Percentiles rank a stretch among this genome's conserved stretches.
These are phyloP conservation scores for Penicillium sumatraense DNA, from an alignment of 2,329 filamentous ascomycete genomes.

Conservation along the genomic window DNA sequence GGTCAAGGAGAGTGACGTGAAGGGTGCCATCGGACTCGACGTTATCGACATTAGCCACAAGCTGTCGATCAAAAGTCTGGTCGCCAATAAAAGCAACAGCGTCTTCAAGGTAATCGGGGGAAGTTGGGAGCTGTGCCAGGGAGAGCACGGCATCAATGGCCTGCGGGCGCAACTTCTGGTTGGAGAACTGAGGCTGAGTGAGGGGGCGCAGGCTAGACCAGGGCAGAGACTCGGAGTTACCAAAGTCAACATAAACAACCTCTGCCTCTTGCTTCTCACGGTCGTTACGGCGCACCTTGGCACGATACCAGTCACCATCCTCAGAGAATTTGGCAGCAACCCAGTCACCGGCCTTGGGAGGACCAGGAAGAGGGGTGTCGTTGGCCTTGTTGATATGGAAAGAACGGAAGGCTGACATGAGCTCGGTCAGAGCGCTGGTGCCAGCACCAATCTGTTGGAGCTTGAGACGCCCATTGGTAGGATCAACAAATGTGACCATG, in stretches of 20 bases:
- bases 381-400: conserved; percentile 89
- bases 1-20: conserved; percentile 87
- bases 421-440: conserved; percentile 78
- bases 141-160: conserved; percentile 85
- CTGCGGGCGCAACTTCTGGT: conserved; percentile 82
- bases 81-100: conserved; percentile 76
- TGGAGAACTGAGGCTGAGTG: conserved; percentile 75
- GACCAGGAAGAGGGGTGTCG: conserved; percentile 70
- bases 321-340: conserved; percentile 90
- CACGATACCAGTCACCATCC: conserved; percentile 94
- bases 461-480: conserved; percentile 77
- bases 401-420: conserved; percentile 89
- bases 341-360: conserved; percentile 88
- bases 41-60: conserved; percentile 91
- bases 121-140: conserved; percentile 84
- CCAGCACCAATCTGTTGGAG: conserved; percentile 88
- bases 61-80: conserved; percentile 72
- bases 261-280: conserved; percentile 86
- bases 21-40: conserved; percentile 79
- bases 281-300: conserved; percentile 88
- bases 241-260: conserved; percentile 93
- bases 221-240: conserved; percentile 86
- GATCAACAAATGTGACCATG: conserved; percentile 86
- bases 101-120: conserved; percentile 81
- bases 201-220: conserved; percentile 86